These are phyloP conservation scores for Oryza glumipatula DNA, from an alignment of 176 grass and related monocot species.

Conservation along the genomic window DNA sequence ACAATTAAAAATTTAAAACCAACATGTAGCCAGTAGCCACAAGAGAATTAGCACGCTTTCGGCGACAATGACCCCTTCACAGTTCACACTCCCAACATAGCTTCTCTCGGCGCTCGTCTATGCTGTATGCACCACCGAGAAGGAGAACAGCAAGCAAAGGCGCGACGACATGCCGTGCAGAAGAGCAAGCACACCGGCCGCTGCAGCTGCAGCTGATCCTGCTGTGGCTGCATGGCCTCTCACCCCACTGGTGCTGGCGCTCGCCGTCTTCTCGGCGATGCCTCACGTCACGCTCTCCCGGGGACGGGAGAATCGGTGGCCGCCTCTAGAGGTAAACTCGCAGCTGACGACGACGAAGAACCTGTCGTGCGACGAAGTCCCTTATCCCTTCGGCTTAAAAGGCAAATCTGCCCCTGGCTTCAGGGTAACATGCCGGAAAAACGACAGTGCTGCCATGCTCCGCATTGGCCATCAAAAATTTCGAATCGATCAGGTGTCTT, in stretches of 20 bases:
- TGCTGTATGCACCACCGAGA: not conserved
- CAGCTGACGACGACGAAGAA: not conserved
- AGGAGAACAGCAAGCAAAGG: not conserved
- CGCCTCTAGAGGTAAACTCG: not conserved
- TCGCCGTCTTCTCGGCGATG: slow-evolving; percentile 2
- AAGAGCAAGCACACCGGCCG: not conserved
- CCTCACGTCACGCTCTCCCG: not conserved
- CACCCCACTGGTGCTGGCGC: not conserved
- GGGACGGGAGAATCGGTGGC: not conserved
- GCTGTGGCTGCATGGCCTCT: slow-evolving; percentile 2
- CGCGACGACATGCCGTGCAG: not conserved
- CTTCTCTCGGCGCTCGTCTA: not conserved
- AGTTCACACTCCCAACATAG: not conserved
- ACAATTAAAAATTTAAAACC: too few species aligned
- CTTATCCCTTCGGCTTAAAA: not conserved
- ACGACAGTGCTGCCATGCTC: slow-evolving; percentile 26
- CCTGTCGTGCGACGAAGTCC: not conserved
- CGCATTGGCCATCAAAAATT: not conserved
- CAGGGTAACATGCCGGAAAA: slow-evolving; percentile 13
- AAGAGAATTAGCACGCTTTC: too few species aligned
- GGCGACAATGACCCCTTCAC: too few species aligned
- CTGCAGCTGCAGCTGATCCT: not conserved
- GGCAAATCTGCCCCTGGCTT: not conserved
- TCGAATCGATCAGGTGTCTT: not conserved
- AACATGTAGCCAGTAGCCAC: too few species aligned